Conservation (phyloP, 1,284 basidiomycete species). For the Bondarzewia mesenterica region DNA sequence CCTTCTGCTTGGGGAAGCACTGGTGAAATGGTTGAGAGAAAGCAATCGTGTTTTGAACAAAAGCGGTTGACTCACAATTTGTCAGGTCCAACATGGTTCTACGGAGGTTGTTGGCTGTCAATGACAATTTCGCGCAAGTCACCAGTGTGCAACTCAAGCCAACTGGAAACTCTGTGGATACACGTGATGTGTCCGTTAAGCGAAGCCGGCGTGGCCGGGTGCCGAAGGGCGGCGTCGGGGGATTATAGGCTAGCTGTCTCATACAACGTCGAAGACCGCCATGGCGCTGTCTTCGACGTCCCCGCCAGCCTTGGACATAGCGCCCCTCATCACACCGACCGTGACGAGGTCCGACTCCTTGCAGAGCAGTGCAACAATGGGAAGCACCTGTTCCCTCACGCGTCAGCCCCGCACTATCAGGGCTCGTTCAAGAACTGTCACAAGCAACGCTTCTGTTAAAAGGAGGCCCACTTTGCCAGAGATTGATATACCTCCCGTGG, state of each 20-base stretch:
- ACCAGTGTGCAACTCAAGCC: no score
- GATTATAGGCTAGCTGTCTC: conserved; percentile 2
- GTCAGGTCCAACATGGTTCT: no score
- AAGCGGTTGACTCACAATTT: no score
- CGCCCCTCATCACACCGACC: conserved; percentile 9
- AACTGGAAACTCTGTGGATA: no score
- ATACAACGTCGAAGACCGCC: conserved; percentile 11
- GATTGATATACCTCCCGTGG: no score
- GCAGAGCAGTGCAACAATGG: conserved; percentile 30
- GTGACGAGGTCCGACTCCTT: conserved; percentile 33
- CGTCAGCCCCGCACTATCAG: conserved; percentile 26
- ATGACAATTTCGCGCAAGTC: no score
- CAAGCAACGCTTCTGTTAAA: conserved; percentile 11
- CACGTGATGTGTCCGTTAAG: no score
- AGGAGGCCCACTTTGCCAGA: conserved; percentile 10
- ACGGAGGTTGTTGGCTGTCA: neutral
- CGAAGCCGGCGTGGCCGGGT: neutral
- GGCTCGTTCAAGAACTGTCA: conserved; percentile 20
- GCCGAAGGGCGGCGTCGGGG: neutral
- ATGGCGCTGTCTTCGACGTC: conserved; percentile 18
- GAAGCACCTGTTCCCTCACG: conserved; percentile 23
- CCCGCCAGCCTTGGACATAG: conserved; percentile 11
- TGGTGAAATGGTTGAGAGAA: conserved; percentile 15
- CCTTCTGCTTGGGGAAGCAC: conserved; percentile 58
- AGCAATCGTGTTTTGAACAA: no score